Evolutionary conservation across 2,329 filamentous ascomycete species (phyloP), one percentile per base, ranked within the genome.

Genomic region (Penicillium crustosum): DNA sequence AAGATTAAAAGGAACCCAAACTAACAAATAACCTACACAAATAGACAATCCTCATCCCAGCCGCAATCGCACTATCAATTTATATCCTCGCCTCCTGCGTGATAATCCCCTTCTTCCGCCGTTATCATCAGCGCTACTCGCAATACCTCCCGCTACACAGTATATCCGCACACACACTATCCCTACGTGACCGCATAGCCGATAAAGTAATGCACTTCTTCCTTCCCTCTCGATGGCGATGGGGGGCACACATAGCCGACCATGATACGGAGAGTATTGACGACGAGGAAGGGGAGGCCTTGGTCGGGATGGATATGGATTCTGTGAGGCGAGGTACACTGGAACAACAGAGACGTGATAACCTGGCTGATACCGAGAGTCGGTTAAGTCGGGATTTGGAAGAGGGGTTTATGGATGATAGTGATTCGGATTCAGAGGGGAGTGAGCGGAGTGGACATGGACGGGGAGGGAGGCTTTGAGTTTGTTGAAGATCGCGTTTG

Each of bases 371-470:
- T 33, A 74, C 61, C 49, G 73, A 73, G 66, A 70, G 84, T 65
- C 81, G 91, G 61, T 68, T 96, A 60, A 93, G 90, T 72, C 81
- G 91, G 75, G 91, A 96, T 78, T 74, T 93, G 51, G 90, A 93
- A 72, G 83, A 88, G 67, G 88, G 87, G 0, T 91, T 91, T 70
- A 84, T 85, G 75, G 88, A 90, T 71, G 87, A 89, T 65, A 90
- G 88, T 69, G 86, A 88, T 55, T 85, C 88, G 38, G 84, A 88
- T 55, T 85, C 88, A 38, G 84, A 86, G 54, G 23, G 29, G 29
- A 71, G 68, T 49, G 65, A 63, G 31, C 53, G 58, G 49, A 53
- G 53, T 80, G 66, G 69, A 76, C 71, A 54, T 51, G 44, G 50
- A 36, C 43, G 43, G 23, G 41, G 27, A 38, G 57, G n/a, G 19